A percentile compares a stretch with the other conserved stretches of the same genome.
Evolutionary conservation across 1,139 yeast species (phyloP).

Genomic region (Diutina mesorugosa): DNA sequence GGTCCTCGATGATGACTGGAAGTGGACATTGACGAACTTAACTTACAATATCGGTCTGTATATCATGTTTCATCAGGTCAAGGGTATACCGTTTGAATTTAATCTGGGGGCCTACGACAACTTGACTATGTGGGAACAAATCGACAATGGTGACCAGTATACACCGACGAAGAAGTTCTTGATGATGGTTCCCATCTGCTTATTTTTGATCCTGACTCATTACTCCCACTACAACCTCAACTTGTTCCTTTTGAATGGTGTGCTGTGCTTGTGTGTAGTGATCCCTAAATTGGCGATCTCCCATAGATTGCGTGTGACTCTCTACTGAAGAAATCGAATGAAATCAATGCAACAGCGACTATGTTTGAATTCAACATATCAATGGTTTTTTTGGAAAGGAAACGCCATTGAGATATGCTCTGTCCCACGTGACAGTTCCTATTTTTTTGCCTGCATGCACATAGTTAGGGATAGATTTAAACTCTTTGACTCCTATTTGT

Average conservation of each 20-base stretch:
- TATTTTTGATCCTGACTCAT: constrained; percentile 82
- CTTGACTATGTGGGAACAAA: constrained; percentile 98
- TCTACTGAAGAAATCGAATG: constrained; percentile 12
- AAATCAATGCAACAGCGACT: background rate
- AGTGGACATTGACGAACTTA: constrained; percentile 89
- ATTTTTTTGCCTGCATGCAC: background rate
- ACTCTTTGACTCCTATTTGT: background rate
- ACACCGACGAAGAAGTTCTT: constrained; percentile 93
- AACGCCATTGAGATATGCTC: background rate
- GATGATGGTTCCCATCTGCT: constrained; percentile 78
- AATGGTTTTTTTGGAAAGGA: background rate
- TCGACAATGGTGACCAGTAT: constrained; percentile 92
- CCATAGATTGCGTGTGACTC: constrained; percentile 64
- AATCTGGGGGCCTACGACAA: constrained; percentile 94
- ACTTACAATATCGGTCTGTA: constrained; percentile 87
- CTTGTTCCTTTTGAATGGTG: constrained; percentile 66
- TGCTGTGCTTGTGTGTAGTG: constrained; percentile 70
- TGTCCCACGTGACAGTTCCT: background rate
- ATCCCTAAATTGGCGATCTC: constrained; percentile 81
- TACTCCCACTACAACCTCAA: constrained; percentile 77
- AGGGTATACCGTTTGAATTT: constrained; percentile 95
- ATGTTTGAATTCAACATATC: background rate
- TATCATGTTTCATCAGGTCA: constrained; percentile 91
- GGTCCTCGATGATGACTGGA: constrained; percentile 62
- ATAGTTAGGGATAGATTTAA: background rate